Conservation (phyloP, 106 monocot genomes). For the Amphibolis antarctica region DNA sequence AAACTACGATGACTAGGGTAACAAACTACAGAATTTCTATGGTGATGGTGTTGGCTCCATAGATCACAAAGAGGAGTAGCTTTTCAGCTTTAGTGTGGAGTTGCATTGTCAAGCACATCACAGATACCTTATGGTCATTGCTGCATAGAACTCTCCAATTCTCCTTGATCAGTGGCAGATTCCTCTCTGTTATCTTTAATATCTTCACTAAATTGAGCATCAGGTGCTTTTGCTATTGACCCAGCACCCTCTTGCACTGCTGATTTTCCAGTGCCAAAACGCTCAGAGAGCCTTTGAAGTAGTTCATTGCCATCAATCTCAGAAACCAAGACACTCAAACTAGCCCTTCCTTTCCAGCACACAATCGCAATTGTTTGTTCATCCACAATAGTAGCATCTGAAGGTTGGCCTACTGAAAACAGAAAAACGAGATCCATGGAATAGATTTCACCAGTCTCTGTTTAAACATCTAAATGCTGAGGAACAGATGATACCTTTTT, state of each 20-base stretch:
- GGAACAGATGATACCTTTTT: constrained; percentile 35
- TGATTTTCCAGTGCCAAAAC: constrained; percentile 22
- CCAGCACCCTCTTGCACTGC: background rate
- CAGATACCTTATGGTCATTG: too few species aligned
- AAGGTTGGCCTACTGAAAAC: constrained; percentile 29
- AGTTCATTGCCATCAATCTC: constrained; percentile 60
- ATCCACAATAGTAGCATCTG: constrained; percentile 15
- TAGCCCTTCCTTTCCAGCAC: constrained; percentile 95
- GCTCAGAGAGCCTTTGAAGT: constrained; percentile 48
- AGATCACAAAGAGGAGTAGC: too few species aligned
- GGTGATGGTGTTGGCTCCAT: too few species aligned
- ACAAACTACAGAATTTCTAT: too few species aligned
- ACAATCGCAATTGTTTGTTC: constrained; percentile 60
- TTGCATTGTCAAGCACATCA: too few species aligned
- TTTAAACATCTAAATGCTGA: background rate
- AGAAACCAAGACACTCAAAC: constrained; percentile 77
- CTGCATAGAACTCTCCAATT: too few species aligned
- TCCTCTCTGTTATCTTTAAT: too few species aligned
- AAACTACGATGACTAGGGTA: too few species aligned
- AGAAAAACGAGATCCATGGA: background rate
- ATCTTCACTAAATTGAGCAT: too few species aligned
- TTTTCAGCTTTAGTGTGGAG: too few species aligned
- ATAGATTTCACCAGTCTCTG: background rate
- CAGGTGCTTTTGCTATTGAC: background rate
- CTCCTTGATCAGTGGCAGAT: too few species aligned